These are phyloP conservation scores for Candida glaebosa DNA, from an alignment of 805 yeast genomes.

Conservation along the genomic window DNA sequence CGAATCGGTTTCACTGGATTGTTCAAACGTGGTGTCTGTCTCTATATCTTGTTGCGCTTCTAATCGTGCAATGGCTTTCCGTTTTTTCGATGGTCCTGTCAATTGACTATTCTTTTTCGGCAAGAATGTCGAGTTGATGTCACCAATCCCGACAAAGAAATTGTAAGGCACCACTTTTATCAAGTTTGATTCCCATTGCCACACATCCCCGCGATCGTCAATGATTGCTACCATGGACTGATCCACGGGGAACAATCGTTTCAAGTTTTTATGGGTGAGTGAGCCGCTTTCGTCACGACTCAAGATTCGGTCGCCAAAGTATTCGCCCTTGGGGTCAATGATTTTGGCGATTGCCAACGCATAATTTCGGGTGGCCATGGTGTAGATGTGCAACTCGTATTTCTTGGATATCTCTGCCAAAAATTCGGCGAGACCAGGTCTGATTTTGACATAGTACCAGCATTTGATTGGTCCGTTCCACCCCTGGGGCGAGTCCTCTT, in stretches of 20 bases:
- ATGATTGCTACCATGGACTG: slow-evolving; percentile 95
- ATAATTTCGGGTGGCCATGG: slow-evolving; percentile 96
- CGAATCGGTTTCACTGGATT: slow-evolving; percentile 7
- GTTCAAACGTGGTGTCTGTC: slow-evolving; percentile 4
- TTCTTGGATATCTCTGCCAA: slow-evolving; percentile 56
- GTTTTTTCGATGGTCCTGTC: slow-evolving; percentile 59
- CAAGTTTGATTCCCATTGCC: slow-evolving; percentile 94
- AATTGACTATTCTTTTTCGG: slow-evolving; percentile 68
- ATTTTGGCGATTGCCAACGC: slow-evolving; percentile 86
- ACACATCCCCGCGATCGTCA: slow-evolving; percentile 97
- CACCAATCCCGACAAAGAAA: slow-evolving; percentile 96
- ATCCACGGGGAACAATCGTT: slow-evolving; percentile 89
- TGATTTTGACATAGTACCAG: slow-evolving; percentile 87
- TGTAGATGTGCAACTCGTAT: slow-evolving; percentile 91
- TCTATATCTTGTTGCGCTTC: slow-evolving; percentile 36
- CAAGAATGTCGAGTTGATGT: slow-evolving; percentile 86
- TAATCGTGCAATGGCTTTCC: slow-evolving; percentile 53
- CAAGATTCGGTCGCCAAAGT: slow-evolving; percentile 87
- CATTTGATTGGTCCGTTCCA: slow-evolving; percentile 49
- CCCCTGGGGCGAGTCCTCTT: slow-evolving; percentile 72
- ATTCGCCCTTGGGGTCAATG: slow-evolving; percentile 83
- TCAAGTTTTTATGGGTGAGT: slow-evolving; percentile 80
- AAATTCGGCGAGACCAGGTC: slow-evolving; percentile 84
- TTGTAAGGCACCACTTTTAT: slow-evolving; percentile 93
- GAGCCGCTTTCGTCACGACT: slow-evolving; percentile 95